Base-by-base conservation (phyloP, 305 asterid genomes). In the Coffea humblotiana region DNA sequence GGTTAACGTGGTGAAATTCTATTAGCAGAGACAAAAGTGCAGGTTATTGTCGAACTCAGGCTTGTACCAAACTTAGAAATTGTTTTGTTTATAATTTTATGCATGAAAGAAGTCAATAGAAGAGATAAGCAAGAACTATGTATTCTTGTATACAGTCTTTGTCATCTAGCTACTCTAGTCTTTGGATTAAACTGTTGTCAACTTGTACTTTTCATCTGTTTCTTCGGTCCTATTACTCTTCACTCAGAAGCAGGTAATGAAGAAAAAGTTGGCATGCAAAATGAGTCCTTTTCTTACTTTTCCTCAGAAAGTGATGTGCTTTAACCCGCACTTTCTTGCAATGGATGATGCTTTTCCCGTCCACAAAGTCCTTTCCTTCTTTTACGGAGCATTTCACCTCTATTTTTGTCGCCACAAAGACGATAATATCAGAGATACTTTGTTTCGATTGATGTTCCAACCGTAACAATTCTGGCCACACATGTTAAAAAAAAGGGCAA, bases 221-320 rank as follows among this genome's bases (percentile, higher is more conserved):
- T 45, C 9, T 11, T 5, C 47, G 58, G 37, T 13, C 21, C 21
- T 23, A 19, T 66, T 66, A 16, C 49, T 49, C 29, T 8, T 25
- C 21, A 51, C 27, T 43, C 47, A 66, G 73, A 81, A 80, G 40
- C 61, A 60, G 32, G 7, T 48, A 43, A 32, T 7, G n/a, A 75
- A 35, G 61, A 51, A 11, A 80, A 56, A 72, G 68, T 43, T 61
- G 74, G 78, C 71, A 64, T 37, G 35, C 69, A 60, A n/a, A 51
- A 70, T 49, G 58, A 79, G 35, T 23, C 29, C 23, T 76, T 72
- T 66, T 58, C 72, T 8, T 52, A 48, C 81, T 72, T 84, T 51
- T 77, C 27, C 61, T 64, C 9, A 45, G 76, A 78, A 84, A 84
- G 83, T 77, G 81, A 82, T 68, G 79, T 80, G 74, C 75, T 72